Percentiles rank a stretch among this genome's conserved stretches.
Conservation (phyloP, 176 grass and related monocot species). For the Thalia dealbata region DNA sequence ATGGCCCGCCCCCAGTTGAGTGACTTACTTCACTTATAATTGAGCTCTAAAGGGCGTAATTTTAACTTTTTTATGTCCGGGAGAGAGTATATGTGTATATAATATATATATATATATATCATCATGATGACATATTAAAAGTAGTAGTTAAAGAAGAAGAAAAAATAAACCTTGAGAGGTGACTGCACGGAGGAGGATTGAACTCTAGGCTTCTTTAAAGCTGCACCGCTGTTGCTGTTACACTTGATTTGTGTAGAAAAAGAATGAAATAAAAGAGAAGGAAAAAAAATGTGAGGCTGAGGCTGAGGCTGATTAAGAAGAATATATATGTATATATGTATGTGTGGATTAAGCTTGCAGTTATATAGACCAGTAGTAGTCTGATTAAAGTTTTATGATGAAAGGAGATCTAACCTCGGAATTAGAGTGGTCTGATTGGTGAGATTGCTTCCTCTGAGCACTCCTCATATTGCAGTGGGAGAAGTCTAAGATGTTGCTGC, state of each 20-base stretch:
- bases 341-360: no score
- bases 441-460: slow-evolving; percentile 34
- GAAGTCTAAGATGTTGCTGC: slow-evolving; percentile 49
- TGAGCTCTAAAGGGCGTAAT: no score
- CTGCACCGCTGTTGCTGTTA: slow-evolving; percentile 57
- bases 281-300: no score
- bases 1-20: no score
- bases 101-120: neutral
- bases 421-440: slow-evolving; percentile 50
- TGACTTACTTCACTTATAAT: no score
- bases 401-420: slow-evolving; percentile 66
- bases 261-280: neutral
- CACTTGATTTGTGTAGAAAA: slow-evolving; percentile 30
- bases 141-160: neutral
- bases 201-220: slow-evolving; percentile 92
- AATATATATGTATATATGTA: no score
- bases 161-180: slow-evolving; percentile 53
- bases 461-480: slow-evolving; percentile 28
- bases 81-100: no score
- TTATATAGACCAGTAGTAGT: no score
- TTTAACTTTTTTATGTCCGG: no score
- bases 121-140: neutral
- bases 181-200: slow-evolving; percentile 65
- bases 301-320: no score
- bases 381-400: no score